These are phyloP conservation scores for Claviceps sp. DNA, from an alignment of 2,329 filamentous ascomycete genomes.

Conservation along the genomic window DNA sequence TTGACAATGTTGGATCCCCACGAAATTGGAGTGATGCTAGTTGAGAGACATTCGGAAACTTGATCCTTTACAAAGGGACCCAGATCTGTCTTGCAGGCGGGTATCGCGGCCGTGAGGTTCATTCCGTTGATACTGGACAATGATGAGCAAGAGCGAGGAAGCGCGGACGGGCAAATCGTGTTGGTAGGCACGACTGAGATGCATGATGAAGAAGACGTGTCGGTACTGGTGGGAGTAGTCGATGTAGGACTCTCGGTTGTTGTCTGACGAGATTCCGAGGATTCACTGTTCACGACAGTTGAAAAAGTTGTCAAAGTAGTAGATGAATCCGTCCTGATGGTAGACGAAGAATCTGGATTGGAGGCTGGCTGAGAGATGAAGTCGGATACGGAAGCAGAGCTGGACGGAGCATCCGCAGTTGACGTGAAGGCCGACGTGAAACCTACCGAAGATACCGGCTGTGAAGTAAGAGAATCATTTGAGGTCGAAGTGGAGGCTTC, in stretches of 20 bases:
- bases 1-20: neutral
- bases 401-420: neutral
- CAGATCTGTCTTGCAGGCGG: neutral
- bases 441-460: no score
- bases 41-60: neutral
- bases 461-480: neutral
- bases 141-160: neutral
- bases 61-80: neutral
- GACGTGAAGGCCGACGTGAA: neutral
- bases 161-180: slow-evolving; percentile 1
- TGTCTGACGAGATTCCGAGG: neutral
- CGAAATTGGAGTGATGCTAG: neutral
- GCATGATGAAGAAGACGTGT: neutral
- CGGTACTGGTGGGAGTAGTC: neutral
- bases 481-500: neutral
- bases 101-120: neutral
- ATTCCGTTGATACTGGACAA: neutral
- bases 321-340: neutral
- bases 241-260: neutral
- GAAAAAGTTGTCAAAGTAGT: neutral
- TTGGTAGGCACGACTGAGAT: neutral
- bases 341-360: neutral
- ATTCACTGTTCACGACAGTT: neutral
- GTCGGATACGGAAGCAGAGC: neutral
- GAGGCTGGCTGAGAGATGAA: neutral